Conservation (phyloP, 345 rosid species). For the Lumnitzera littorea region DNA sequence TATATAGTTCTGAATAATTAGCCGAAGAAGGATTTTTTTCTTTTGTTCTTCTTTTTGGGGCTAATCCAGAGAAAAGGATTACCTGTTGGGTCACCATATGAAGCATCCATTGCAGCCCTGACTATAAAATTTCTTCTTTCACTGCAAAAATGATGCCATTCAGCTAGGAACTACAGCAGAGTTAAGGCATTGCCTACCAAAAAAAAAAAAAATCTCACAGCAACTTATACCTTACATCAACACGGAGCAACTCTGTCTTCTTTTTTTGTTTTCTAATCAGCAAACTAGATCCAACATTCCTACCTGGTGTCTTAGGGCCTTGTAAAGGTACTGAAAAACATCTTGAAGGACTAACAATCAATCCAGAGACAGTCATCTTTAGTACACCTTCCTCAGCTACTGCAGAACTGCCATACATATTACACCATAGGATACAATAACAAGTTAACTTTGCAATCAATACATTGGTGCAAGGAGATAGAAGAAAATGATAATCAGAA, state of each 20-base stretch:
- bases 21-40: background rate
- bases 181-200: no score
- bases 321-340: slow-evolving; percentile 31
- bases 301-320: slow-evolving; percentile 17
- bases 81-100: slow-evolving; percentile 54
- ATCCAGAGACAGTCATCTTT: slow-evolving; percentile 59
- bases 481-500: no score
- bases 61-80: slow-evolving; percentile 38
- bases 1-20: background rate
- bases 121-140: slow-evolving; percentile 17
- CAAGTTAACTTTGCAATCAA: no score
- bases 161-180: background rate
- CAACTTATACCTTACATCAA: slow-evolving; percentile 35
- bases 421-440: no score
- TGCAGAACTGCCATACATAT: background rate
- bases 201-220: background rate
- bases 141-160: slow-evolving; percentile 20
- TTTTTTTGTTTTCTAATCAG: slow-evolving; percentile 15
- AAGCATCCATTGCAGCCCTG: slow-evolving; percentile 70
- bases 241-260: slow-evolving; percentile 14
- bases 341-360: slow-evolving; percentile 45
- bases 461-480: no score
- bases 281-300: slow-evolving; percentile 24
- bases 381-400: background rate
- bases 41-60: background rate